Percentiles rank a stretch among this genome's conserved stretches.
Conservation (phyloP, 1,139 yeast genomes). For the Suhomyces taliae region DNA sequence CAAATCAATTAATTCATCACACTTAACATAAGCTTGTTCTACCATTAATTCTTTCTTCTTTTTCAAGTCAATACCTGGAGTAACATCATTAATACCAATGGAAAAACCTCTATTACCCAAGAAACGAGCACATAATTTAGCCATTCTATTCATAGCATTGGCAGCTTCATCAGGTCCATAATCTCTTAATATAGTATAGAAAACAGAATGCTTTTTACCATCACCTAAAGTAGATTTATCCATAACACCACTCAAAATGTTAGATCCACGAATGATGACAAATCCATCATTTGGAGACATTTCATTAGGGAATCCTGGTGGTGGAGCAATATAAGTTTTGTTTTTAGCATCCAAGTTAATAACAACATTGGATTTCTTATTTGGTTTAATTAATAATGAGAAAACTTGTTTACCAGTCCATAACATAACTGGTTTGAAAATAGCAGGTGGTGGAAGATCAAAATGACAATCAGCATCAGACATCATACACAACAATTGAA, state of each 20-base stretch:
- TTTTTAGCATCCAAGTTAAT: constrained; percentile 94
- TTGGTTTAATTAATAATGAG: constrained; percentile 83
- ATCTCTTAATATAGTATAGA: constrained; percentile 90
- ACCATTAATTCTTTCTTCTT: constrained; percentile 84
- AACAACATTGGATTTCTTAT: constrained; percentile 67
- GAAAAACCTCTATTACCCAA: constrained; percentile 95
- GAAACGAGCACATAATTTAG: constrained; percentile 92
- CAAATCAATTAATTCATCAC: constrained; percentile 84
- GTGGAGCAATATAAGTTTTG: constrained; percentile 78
- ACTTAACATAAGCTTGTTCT: constrained; percentile 84
- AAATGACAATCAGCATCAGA: constrained; percentile 86
- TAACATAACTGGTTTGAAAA: constrained; percentile 79
- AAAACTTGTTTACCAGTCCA: constrained; percentile 99
- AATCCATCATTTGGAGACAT: constrained; percentile 98
- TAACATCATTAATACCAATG: constrained; percentile 96
- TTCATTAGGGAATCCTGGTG: constrained; percentile 70
- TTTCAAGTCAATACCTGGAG: constrained; percentile 82
- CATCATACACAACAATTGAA: constrained; percentile 91
- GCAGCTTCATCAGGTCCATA: constrained; percentile 97
- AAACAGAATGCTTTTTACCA: constrained; percentile 96
- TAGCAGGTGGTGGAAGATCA: constrained; percentile 94
- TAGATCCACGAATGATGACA: constrained; percentile 85
- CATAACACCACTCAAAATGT: constrained; percentile 91
- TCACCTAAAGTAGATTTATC: constrained; percentile 96
- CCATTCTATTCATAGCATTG: constrained; percentile 96